Conservation (phyloP, 768 basidiomycete genomes). For the Sutorius australiensis region DNA sequence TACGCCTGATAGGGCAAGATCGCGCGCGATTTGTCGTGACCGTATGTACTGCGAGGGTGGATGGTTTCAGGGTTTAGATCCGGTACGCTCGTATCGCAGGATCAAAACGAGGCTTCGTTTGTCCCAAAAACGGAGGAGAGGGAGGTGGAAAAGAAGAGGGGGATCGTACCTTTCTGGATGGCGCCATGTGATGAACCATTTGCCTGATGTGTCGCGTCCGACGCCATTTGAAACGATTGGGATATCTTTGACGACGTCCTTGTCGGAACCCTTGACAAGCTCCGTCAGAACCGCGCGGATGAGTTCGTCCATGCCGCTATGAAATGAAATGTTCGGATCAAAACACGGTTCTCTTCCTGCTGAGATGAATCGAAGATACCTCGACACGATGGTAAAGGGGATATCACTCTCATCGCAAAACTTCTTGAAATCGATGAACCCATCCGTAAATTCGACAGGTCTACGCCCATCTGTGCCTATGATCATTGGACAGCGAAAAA, state of each 20-base stretch:
- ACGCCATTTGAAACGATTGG: slow-evolving; percentile 95
- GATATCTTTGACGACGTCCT: slow-evolving; percentile 68
- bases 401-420: slow-evolving; percentile 81
- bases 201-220: slow-evolving; percentile 51
- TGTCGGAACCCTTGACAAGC: slow-evolving; percentile 53
- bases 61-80: background rate
- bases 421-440: slow-evolving; percentile 82
- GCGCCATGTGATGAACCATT: slow-evolving; percentile 81
- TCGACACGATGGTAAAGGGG: slow-evolving; percentile 91
- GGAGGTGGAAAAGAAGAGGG: background rate
- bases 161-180: slow-evolving; percentile 77
- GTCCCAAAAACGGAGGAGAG: background rate
- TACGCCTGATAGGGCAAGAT: slow-evolving; percentile 81
- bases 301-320: slow-evolving; percentile 87
- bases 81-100: background rate
- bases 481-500: background rate
- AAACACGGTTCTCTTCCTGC: background rate
- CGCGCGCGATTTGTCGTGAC: slow-evolving; percentile 95
- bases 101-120: background rate
- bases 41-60: slow-evolving; percentile 53
- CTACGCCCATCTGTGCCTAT: slow-evolving; percentile 11
- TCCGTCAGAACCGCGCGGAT: slow-evolving; percentile 84
- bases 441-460: slow-evolving; percentile 29
- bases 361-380: slow-evolving; percentile 39
- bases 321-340: slow-evolving; percentile 3